Evolutionary conservation across 306 rosid species (phyloP), one percentile per base, ranked within the genome.

Genomic region (Delonix regia): DNA sequence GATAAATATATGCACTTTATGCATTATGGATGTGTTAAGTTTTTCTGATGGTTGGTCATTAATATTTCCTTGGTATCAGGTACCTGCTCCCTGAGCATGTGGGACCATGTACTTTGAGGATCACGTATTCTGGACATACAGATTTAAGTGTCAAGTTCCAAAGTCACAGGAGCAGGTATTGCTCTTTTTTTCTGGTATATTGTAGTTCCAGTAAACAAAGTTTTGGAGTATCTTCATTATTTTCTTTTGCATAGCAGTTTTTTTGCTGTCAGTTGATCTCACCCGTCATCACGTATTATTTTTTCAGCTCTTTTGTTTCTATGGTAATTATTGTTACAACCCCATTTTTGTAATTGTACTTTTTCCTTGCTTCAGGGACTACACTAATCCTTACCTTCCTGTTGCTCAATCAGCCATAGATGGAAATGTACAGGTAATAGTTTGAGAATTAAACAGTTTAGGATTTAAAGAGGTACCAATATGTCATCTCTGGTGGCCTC

Each of bases 371-470:
- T 84, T 55, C 92, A 94, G 99, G 88, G 99, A 94, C 90, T 94
- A 94, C 81, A 94, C 99, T 41, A 94, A 94, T 89, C 97, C 99
- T 75, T 89, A 86, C 84, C 99, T 94, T 80, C 99, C 98, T 22
- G 97, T 94, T 85, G 97, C 98, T 84, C 91, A 90, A 68, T 94
- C 97, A 76, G 98, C 98, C 63, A 87, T 94, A 70, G 98, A 94
- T 80, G 98, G 97, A 80, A 92, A 82, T 62, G 97, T 97, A 69
- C 97, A 92, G 97, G 99, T 94, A 92, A 71, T 56, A 34, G 19
- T 74, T 72, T 75, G 75, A 74, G 7, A 59, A 10, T 75, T 39
- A 52, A 12, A 61, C 13, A 18, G 22, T 33, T 30, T 13, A 2
- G 52, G 41, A 30, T 63, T 61, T 41, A 41, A 52, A 47, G 59